Base-by-base conservation (phyloP, 371 early-diverging fungal species). In the Paramicrosporidium saccamoebae region DNA sequence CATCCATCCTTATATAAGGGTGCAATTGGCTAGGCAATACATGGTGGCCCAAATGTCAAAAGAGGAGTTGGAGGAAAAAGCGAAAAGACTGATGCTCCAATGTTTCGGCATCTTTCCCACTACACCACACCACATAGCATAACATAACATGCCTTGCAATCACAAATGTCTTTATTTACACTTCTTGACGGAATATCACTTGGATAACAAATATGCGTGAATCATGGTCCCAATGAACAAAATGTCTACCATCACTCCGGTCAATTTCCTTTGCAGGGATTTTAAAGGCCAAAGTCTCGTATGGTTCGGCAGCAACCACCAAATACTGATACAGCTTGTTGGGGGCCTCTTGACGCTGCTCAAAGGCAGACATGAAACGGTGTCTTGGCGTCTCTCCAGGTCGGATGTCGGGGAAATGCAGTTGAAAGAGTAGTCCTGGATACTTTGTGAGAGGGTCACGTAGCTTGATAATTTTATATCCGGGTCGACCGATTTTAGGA, bases 331-430 rank as follows among this genome's bases (percentile, higher is more conserved):
- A 66, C 7, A 53, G 50, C 36, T 68, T 64, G 36, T 73, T 69
- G 16, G 90, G 82, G 16, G 58, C 50, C 35, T 92, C 90, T 3
- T 74, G 46, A 16, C 61, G 62, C 42, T 92, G 90, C 48, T 92
- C 90, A 30, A 68, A 92, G 1, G 90, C 79, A 1, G 69, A 66
- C 94, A 92, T 92, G 46, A 92, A 92, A n/a, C 94, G 55, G 34
- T 78, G 68, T 9, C 72, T 52, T 11, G 88, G 86, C 19, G 56
- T 55, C 5, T 61, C 58, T 13, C 61, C 68, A 7, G 39, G 43
- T 7, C 54, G 54, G 35, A 75, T 72, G 31, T 86, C 72, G 4
- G 90, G 88, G 33, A 78, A 79, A 21, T 78, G 71, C 22, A 88
- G 54, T 37, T 82, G 77, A 36, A 81, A 79, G n/a, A 84, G 44